Base-by-base conservation (phyloP, 169 alveolate species). In the Plasmodium reichenowi region DNA sequence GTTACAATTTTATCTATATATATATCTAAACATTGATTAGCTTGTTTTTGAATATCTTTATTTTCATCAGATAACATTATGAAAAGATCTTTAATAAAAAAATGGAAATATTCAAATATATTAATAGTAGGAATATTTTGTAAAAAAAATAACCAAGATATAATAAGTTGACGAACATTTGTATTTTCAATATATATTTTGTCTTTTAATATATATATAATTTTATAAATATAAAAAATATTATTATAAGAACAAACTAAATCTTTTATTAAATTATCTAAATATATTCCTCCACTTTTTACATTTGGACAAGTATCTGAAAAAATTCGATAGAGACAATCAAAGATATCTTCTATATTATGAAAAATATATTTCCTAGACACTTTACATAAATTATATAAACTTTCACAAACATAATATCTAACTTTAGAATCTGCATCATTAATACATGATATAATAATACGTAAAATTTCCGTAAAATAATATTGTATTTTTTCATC, bases 321-420 rank as follows among this genome's bases (percentile, higher is more conserved):
- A 64, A 88, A 92, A 45, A 92, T 94, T 66, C 94, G 91, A 80
- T 94, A 92, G 12, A 94, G 64, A 29, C 95, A 93, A 87, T 92
- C 93, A 75, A 94, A 94, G 26, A 94, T 91, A 29, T 92, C 95
- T 26, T 67, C 88, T 29, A 94, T 83, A 58, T 83, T 45, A 29
- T 78, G 26, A 32, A 93, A 54, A 1, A 78, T 71, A 9, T 66
- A 90, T 29, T 66, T 48, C 52, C 75, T 86, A 20, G 94, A 78
- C 47, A 91, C 85, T 54, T 92, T 94, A 62, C 92, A 64, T 15
- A 94, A 76, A 83, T 94, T 94, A 67, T 90, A 94, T 24, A 94
- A 87, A 67, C 93, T 95, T 92, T 94, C 96, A 80, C 96, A 94
- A 9, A 95, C 93, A 73, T 92, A 94, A 80, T 94, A 94, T 45